Percentiles rank a stretch among this genome's conserved stretches.
Evolutionary conservation across 2,329 filamentous ascomycete species (phyloP).

Genomic region (Cytospora leucostoma): DNA sequence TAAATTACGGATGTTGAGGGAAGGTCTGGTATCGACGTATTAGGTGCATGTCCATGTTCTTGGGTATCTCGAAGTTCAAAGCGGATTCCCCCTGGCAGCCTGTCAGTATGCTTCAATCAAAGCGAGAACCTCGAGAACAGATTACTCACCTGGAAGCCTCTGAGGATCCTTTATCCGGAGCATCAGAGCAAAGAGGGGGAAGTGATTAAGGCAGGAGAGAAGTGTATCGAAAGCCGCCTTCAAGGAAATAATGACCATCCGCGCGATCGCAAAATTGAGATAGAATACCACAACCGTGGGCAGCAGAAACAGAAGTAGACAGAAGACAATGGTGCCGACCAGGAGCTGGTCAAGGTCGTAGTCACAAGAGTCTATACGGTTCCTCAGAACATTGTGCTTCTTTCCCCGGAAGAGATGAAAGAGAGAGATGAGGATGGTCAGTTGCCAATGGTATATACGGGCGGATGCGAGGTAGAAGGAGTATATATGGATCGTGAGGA

Average conservation of each 20-base stretch:
- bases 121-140: accelerated
- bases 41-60: slow-evolving; percentile 47
- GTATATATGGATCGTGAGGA: slow-evolving; percentile 94
- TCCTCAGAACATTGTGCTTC: slow-evolving; percentile 94
- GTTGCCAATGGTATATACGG: slow-evolving; percentile 97
- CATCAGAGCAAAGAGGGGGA: slow-evolving; percentile 96
- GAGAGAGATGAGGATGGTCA: slow-evolving; percentile 94
- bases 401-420: slow-evolving; percentile 98
- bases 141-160: slow-evolving; percentile 72
- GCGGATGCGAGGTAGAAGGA: slow-evolving; percentile 97
- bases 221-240: slow-evolving; percentile 91
- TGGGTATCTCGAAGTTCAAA: slow-evolving; percentile 84
- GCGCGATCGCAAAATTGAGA: slow-evolving; percentile 88
- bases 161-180: slow-evolving; percentile 88
- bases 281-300: slow-evolving; percentile 97
- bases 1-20: slow-evolving; percentile 79
- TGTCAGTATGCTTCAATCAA: slow-evolving; percentile 28
- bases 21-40: slow-evolving; percentile 42
- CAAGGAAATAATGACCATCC: slow-evolving; percentile 91
- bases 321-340: slow-evolving; percentile 94
- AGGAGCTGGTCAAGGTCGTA: slow-evolving; percentile 97
- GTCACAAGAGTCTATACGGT: slow-evolving; percentile 97
- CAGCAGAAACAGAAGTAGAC: slow-evolving; percentile 88
- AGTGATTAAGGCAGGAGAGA: slow-evolving; percentile 93
- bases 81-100: slow-evolving; percentile 69